Conservation (phyloP, 2,329 filamentous ascomycete genomes). For the Fusarium hostae region DNA sequence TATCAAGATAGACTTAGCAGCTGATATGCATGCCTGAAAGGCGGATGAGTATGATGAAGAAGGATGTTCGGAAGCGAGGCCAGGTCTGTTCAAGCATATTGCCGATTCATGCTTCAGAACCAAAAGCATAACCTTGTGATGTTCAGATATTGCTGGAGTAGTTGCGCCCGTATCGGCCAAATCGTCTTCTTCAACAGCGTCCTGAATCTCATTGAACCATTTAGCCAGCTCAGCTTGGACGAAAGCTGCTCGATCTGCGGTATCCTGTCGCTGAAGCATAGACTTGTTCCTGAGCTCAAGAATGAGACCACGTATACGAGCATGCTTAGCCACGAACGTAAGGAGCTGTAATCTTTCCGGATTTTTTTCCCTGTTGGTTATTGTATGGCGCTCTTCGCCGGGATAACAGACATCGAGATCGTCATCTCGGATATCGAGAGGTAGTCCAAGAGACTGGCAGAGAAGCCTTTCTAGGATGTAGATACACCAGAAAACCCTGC, state of each 20-base stretch:
- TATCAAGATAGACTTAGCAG: slow-evolving; percentile 59
- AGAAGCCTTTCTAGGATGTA: slow-evolving; percentile 66
- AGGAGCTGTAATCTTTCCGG: slow-evolving; percentile 50
- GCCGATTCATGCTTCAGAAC: slow-evolving; percentile 61
- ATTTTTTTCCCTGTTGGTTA: slow-evolving; percentile 25
- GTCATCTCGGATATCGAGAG: slow-evolving; percentile 65
- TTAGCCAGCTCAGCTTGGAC: slow-evolving; percentile 61
- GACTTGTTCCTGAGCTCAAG: slow-evolving; percentile 64
- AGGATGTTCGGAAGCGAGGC: slow-evolving; percentile 57
- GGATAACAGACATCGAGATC: slow-evolving; percentile 69
- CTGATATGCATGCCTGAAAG: slow-evolving; percentile 62
- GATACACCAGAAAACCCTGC: slow-evolving; percentile 67
- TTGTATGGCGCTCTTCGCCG: slow-evolving; percentile 57
- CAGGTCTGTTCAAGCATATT: slow-evolving; percentile 62
- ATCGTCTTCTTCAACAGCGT: slow-evolving; percentile 55
- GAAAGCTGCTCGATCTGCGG: slow-evolving; percentile 54
- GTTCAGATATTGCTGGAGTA: slow-evolving; percentile 40
- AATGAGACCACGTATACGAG: slow-evolving; percentile 61
- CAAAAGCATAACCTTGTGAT: slow-evolving; percentile 56
- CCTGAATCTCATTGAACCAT: slow-evolving; percentile 65
- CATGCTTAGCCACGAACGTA: slow-evolving; percentile 57
- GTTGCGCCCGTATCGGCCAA: not conserved
- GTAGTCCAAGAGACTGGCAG: slow-evolving; percentile 66
- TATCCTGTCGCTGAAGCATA: slow-evolving; percentile 57
- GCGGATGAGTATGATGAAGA: slow-evolving; percentile 59